A percentile compares a stretch with the other conserved stretches of the same genome.
These are phyloP conservation scores for Colletotrichum incanum DNA, from an alignment of 2,329 filamentous ascomycete species.

Conservation along the genomic window DNA sequence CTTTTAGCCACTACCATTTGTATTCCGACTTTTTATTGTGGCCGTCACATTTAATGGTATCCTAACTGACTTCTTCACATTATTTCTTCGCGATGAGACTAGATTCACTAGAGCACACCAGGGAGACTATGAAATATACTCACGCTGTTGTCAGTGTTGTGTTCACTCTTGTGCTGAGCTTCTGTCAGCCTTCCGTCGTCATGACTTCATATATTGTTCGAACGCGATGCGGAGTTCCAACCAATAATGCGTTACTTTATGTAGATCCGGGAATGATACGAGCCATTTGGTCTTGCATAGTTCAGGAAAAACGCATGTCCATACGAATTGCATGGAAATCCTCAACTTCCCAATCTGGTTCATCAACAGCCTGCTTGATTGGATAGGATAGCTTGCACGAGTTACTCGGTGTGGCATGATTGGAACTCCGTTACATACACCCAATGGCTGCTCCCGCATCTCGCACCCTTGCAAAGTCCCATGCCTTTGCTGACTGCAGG, in stretches of 20 bases:
- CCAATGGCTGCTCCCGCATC: slow-evolving; percentile 1
- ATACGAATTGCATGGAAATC: not conserved
- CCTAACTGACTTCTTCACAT: too few relatives aligned
- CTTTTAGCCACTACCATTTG: too few relatives aligned
- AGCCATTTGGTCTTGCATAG: too few relatives aligned
- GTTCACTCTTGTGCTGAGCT: not conserved
- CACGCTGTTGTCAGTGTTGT: too few relatives aligned
- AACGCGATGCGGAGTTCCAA: not conserved
- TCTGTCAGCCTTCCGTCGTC: not conserved
- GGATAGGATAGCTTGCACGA: not conserved
- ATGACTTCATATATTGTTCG: not conserved
- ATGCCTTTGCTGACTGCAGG: not conserved
- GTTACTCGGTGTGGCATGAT: not conserved
- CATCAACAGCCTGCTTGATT: not conserved
- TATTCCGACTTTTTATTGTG: not conserved
- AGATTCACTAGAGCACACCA: too few relatives aligned
- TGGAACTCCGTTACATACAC: not conserved
- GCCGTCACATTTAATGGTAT: too few relatives aligned
- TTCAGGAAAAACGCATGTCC: not conserved
- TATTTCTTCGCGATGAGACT: too few relatives aligned
- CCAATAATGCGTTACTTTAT: too few relatives aligned
- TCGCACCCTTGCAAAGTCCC: not conserved
- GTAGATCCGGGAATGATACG: not conserved
- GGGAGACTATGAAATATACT: too few relatives aligned
- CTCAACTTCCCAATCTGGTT: too few relatives aligned